Base-by-base conservation (phyloP, 1,284 basidiomycete species). In the Naganishia cerealis region DNA sequence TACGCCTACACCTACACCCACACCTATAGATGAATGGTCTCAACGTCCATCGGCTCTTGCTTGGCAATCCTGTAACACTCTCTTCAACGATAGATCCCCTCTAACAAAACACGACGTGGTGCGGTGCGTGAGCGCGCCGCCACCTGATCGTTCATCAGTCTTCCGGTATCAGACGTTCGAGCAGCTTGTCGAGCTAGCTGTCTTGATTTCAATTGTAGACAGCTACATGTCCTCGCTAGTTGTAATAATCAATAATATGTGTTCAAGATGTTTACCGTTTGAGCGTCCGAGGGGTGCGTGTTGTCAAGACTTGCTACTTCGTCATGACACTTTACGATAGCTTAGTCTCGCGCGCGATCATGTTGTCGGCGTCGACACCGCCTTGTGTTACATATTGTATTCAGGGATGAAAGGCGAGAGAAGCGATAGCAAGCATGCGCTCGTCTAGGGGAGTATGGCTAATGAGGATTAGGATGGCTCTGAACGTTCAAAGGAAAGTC, bases 51-150 rank as follows among this genome's bases (percentile, higher is more conserved):
- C n/a, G 42, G 59, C 38, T 29, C 54, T 53, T n/a, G 21, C 15
- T 42, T 33, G 6, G 26, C 42, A 40, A 16, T 29, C 24, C 50
- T 40, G 52, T 38, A 54, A 63, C 39, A 63, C 61, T 63, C 53
- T 50, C 61, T 63, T 63, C 61, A 63, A 63, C 61, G 50, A 63
- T 63, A 63, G 61, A 54, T 52, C 39, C 24, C 21, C 46, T 24
- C 46, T 13, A 24, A n/a, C n/a, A 50, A 50, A 50, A 50, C 46
- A 24, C 46, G 46, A 13, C 46, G n/a, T 21, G n/a, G 46, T 33
- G 29, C 29, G 29, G 29, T 33, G 29, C 29, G 24, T 24, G n/a
- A 50, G 46, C 46, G 46, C 5, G 24, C 24, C 21, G 46, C 21
- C 4, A 24, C n/a, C 21, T 24, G 21, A 50, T 24, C 15, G 8